These are phyloP conservation scores for Hippophae tibetana DNA, from an alignment of 306 rosid species.

Conservation along the genomic window DNA sequence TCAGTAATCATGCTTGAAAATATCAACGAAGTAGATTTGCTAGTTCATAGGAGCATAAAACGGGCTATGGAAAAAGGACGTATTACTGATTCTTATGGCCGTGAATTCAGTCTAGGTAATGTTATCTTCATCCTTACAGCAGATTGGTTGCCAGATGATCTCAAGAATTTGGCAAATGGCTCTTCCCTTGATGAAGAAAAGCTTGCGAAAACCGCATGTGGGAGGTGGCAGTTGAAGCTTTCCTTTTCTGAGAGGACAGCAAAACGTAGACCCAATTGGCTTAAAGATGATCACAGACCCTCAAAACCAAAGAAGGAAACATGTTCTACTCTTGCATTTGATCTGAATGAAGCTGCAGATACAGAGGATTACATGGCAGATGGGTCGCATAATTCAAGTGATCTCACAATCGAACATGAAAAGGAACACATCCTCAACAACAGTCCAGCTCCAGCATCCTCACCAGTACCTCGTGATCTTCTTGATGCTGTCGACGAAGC, in stretches of 20 bases:
- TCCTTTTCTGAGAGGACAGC: slow-evolving; percentile 40
- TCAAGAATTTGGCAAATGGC: slow-evolving; percentile 40
- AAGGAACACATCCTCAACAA: slow-evolving; percentile 38
- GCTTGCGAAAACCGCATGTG: slow-evolving; percentile 41
- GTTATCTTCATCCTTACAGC: slow-evolving; percentile 78
- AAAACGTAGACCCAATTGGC: slow-evolving; percentile 67
- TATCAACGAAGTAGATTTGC: slow-evolving; percentile 54
- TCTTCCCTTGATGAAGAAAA: slow-evolving; percentile 48
- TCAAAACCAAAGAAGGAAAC: slow-evolving; percentile 48
- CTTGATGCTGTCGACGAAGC: slow-evolving; percentile 58
- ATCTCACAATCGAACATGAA: slow-evolving; percentile 71
- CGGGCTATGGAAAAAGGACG: slow-evolving; percentile 87
- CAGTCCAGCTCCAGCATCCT: slow-evolving; percentile 17
- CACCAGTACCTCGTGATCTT: slow-evolving; percentile 41
- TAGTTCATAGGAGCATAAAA: slow-evolving; percentile 58
- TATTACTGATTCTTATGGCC: slow-evolving; percentile 70
- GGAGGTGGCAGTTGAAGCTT: slow-evolving; percentile 64
- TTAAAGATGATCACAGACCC: slow-evolving; percentile 37
- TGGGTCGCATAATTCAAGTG: slow-evolving; percentile 84
- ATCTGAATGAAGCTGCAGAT: slow-evolving; percentile 72
- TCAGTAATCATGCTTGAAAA: slow-evolving; percentile 82
- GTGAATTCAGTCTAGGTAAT: slow-evolving; percentile 78
- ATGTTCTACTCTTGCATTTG: slow-evolving; percentile 45
- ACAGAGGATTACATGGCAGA: slow-evolving; percentile 60
- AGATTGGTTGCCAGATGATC: slow-evolving; percentile 71